These are phyloP conservation scores for Candida palmyrensis DNA, from an alignment of 805 yeast species.

Conservation along the genomic window DNA sequence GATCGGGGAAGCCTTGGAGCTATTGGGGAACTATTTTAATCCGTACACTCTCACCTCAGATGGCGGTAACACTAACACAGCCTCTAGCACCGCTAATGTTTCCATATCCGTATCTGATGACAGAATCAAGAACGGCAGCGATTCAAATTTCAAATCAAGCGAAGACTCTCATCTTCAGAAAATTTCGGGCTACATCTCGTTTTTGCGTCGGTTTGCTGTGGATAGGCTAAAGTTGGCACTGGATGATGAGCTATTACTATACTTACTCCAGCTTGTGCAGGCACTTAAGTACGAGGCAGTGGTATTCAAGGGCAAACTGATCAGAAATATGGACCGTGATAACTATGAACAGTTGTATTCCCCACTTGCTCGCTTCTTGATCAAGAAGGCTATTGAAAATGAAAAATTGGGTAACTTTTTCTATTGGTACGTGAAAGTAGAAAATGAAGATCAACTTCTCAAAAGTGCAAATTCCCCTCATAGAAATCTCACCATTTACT, in stretches of 20 bases:
- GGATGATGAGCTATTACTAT: conserved; percentile 75
- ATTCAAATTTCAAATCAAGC: conserved; percentile 14
- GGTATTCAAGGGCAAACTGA: conserved; percentile 12
- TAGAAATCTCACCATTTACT: conserved; percentile 22
- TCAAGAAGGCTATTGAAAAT: conserved; percentile 63
- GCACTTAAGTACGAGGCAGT: conserved; percentile 75
- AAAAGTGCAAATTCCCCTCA: conserved; percentile 7
- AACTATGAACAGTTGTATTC: conserved; percentile 43
- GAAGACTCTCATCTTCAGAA: conserved; percentile 24
- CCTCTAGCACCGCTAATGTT: conserved; percentile 2
- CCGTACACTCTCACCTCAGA: conserved; percentile 31
- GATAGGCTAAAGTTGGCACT: conserved; percentile 72
- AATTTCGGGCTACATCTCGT: conserved; percentile 39
- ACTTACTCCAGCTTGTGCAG: conserved; percentile 84
- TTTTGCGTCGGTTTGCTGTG: conserved; percentile 84
- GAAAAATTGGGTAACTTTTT: conserved; percentile 72
- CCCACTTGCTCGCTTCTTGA: conserved; percentile 69
- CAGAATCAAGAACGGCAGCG: no score
- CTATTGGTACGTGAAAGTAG: conserved; percentile 91
- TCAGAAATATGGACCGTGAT: conserved; percentile 11
- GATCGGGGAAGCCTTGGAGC: conserved; percentile 80
- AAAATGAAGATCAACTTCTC: conserved; percentile 57
- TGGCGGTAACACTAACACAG: conserved; percentile 1
- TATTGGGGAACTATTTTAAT: conserved; percentile 72
- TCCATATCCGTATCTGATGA: conserved; percentile 7